These are phyloP conservation scores for Ochetophila trinervis DNA, from an alignment of 306 rosid genomes.

Conservation along the genomic window DNA sequence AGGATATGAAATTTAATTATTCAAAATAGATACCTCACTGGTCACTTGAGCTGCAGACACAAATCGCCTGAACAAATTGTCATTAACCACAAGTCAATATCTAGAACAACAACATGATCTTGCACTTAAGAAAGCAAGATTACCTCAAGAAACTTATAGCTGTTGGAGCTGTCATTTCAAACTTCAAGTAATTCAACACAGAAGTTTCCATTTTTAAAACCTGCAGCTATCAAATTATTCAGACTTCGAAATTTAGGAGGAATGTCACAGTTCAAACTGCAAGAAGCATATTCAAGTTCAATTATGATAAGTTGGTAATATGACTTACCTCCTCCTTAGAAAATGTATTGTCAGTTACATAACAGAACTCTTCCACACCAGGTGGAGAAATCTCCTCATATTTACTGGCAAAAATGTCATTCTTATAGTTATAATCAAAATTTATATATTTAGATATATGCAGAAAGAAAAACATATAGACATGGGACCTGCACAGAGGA, in stretches of 20 bases:
- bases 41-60: conserved; percentile 42
- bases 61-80: conserved; percentile 44
- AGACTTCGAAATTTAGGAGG: conserved; percentile 1
- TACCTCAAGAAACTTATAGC: conserved; percentile 69
- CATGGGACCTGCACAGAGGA: neutral
- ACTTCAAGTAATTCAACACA: conserved; percentile 65
- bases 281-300: conserved; percentile 14
- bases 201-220: conserved; percentile 74
- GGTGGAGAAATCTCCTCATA: conserved; percentile 80
- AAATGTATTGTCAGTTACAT: conserved; percentile 72
- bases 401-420: conserved; percentile 51
- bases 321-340: conserved; percentile 61
- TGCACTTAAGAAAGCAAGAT: conserved; percentile 9
- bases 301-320: conserved; percentile 9
- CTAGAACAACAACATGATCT: neutral
- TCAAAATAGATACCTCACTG: conserved; percentile 42
- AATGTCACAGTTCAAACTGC: neutral
- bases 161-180: conserved; percentile 81
- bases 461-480: conserved; percentile 3
- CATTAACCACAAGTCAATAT: conserved; percentile 36
- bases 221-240: conserved; percentile 40
- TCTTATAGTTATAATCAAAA: conserved; percentile 1
- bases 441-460: neutral
- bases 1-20: neutral
- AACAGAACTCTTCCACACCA: conserved; percentile 76